Evolutionary conservation across 306 rosid species (phyloP).

Genomic region (Inga laurina): DNA sequence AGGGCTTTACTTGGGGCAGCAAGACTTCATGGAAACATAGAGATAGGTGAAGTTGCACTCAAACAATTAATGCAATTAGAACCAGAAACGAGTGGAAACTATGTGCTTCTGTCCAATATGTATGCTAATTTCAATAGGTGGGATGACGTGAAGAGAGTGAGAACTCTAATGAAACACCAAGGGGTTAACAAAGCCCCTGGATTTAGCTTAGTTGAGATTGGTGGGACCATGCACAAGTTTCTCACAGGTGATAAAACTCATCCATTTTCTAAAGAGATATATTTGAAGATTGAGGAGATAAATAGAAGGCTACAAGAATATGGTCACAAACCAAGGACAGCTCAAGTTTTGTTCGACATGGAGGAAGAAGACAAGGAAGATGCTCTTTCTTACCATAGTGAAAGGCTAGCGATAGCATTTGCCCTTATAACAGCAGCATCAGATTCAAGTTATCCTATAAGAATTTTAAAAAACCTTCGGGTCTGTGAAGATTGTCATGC

Average conservation of each 20-base stretch:
- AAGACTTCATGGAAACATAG: slow-evolving; percentile 43
- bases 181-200: slow-evolving; percentile 50
- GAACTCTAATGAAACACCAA: slow-evolving; percentile 47
- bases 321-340: slow-evolving; percentile 44
- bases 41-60: slow-evolving; percentile 45
- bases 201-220: slow-evolving; percentile 49
- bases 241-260: slow-evolving; percentile 49
- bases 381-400: slow-evolving; percentile 49
- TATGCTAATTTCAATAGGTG: slow-evolving; percentile 44
- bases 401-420: slow-evolving; percentile 52
- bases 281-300: slow-evolving; percentile 44
- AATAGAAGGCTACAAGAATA: slow-evolving; percentile 41
- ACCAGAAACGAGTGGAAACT: slow-evolving; percentile 50
- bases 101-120: slow-evolving; percentile 53
- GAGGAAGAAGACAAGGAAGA: slow-evolving; percentile 56
- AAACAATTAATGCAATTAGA: slow-evolving; percentile 43
- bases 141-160: slow-evolving; percentile 51
- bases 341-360: slow-evolving; percentile 46
- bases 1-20: slow-evolving; percentile 59
- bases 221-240: slow-evolving; percentile 51
- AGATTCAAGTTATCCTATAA: slow-evolving; percentile 32
- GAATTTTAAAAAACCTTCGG: slow-evolving; percentile 48
- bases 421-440: slow-evolving; percentile 39
- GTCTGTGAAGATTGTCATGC: slow-evolving; percentile 48
- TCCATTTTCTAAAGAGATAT: slow-evolving; percentile 41